A percentile compares a stretch with the other conserved stretches of the same genome.
These are phyloP conservation scores for Melampsora americana DNA, from an alignment of 1,284 basidiomycete genomes.

Conservation along the genomic window DNA sequence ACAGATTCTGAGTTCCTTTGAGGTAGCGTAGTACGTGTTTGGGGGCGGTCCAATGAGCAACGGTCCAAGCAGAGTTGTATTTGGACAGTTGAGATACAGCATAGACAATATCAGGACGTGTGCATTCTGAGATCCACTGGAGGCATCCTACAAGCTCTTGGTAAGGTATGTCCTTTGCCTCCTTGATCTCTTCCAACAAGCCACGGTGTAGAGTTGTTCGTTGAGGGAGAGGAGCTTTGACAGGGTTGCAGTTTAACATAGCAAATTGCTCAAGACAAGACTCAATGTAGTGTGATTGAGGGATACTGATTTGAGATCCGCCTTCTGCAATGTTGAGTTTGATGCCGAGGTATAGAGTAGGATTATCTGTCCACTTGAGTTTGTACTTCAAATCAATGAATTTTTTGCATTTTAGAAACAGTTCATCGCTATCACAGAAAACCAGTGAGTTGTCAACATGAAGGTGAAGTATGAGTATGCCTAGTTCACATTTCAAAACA, in stretches of 20 bases:
- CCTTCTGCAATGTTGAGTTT: neutral
- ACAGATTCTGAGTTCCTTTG: no score
- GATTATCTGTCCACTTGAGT: neutral
- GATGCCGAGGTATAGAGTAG: neutral
- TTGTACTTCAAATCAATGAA: neutral
- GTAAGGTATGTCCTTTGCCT: neutral
- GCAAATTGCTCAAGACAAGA: neutral
- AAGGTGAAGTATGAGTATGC: neutral
- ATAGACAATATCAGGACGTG: neutral
- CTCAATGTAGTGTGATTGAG: neutral
- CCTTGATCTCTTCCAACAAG: neutral
- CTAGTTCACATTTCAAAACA: neutral
- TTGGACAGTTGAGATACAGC: no score
- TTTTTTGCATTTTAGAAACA: neutral
- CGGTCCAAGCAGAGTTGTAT: no score
- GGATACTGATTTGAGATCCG: neutral
- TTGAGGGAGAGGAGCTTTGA: neutral
- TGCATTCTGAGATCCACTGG: neutral
- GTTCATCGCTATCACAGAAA: neutral
- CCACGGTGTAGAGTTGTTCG: neutral
- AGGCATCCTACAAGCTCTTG: slow-evolving; percentile 8
- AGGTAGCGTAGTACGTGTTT: no score
- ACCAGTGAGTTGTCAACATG: neutral
- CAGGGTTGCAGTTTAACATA: neutral
- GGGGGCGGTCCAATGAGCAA: no score